Conservation (phyloP, 805 yeast species). For the Kregervanrija fluxuum region DNA sequence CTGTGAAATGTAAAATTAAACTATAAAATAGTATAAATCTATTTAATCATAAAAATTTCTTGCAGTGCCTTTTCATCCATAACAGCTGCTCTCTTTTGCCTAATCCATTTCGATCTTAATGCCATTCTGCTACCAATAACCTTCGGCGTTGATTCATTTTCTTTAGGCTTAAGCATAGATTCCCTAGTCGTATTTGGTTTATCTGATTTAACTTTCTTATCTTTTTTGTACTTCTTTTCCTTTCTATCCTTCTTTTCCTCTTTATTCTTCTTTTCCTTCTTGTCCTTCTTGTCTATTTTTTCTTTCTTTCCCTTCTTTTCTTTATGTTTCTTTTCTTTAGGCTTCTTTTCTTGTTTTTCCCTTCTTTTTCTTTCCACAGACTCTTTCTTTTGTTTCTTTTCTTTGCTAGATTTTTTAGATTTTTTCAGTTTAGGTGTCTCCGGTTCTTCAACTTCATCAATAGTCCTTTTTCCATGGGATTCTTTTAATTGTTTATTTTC, state of each 20-base stretch:
- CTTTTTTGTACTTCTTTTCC: slow-evolving; percentile 24
- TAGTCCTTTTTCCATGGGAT: slow-evolving; percentile 15
- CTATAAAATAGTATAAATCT: slow-evolving; percentile 1
- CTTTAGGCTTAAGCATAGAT: slow-evolving; percentile 35
- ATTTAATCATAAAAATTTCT: slow-evolving; percentile 81
- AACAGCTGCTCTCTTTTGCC: slow-evolving; percentile 85
- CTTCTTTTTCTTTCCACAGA: slow-evolving; percentile 9
- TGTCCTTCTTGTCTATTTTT: slow-evolving; percentile 18
- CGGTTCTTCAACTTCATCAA: slow-evolving; percentile 12
- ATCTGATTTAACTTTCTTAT: slow-evolving; percentile 20
- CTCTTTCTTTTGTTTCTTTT: slow-evolving; percentile 16
- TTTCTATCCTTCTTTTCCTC: slow-evolving; percentile 15
- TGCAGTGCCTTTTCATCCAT: slow-evolving; percentile 83
- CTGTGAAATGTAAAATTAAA: too few relatives aligned
- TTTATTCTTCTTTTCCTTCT: slow-evolving; percentile 21
- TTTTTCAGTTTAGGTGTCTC: slow-evolving; percentile 15
- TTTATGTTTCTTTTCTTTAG: slow-evolving; percentile 10
- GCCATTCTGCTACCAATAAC: slow-evolving; percentile 52
- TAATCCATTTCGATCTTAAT: slow-evolving; percentile 80
- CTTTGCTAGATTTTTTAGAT: slow-evolving; percentile 15
- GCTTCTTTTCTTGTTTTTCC: slow-evolving; percentile 2
- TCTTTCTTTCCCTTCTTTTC: slow-evolving; percentile 18
- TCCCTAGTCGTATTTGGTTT: slow-evolving; percentile 28
- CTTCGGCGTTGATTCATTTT: slow-evolving; percentile 18
- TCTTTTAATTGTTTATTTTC: slow-evolving; percentile 33